Evolutionary conservation across 805 yeast genomes (phyloP).

Genomic region (Ogataea dorogensis): DNA sequence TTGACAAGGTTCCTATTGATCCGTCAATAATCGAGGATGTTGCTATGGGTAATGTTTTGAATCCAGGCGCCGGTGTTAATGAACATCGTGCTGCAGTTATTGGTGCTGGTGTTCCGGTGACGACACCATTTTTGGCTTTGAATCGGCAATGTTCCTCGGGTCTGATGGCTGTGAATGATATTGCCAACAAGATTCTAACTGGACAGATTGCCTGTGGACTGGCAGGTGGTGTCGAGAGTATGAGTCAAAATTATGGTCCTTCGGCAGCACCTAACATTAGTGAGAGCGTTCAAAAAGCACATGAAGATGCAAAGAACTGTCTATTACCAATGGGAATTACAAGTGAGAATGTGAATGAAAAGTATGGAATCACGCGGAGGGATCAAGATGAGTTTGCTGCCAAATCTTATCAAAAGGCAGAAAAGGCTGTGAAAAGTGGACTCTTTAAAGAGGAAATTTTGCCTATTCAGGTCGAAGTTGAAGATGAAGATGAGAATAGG

Average conservation of each 20-base stretch:
- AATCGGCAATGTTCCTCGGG: conserved; percentile 97
- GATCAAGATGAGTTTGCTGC: conserved; percentile 92
- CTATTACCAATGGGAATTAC: conserved; percentile 96
- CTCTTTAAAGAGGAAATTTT: conserved; percentile 86
- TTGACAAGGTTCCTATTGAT: conserved; percentile 53
- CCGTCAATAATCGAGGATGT: conserved; percentile 70
- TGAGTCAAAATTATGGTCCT: conserved; percentile 89
- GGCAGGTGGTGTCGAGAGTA: conserved; percentile 92
- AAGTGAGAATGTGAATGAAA: conserved; percentile 81
- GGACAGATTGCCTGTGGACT: conserved; percentile 92
- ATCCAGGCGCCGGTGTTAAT: conserved; percentile 90
- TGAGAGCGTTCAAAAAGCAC: conserved; percentile 39
- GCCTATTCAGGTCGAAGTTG: conserved; percentile 66
- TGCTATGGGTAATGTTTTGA: conserved; percentile 87
- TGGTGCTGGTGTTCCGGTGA: conserved; percentile 86
- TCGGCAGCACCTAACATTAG: conserved; percentile 65
- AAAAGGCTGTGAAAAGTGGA: conserved; percentile 64
- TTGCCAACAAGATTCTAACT: conserved; percentile 80
- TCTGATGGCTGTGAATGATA: conserved; percentile 82
- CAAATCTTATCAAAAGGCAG: conserved; percentile 80
- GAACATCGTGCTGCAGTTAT: conserved; percentile 91
- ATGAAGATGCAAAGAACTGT: conserved; percentile 64
- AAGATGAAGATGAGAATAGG: conserved; percentile 49
- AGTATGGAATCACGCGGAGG: conserved; percentile 60
- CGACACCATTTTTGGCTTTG: conserved; percentile 74